Evolutionary conservation across 164 flowering plant genomes (phyloP), one percentile per base, ranked within the genome.

Genomic region (Brasenia schreberi): DNA sequence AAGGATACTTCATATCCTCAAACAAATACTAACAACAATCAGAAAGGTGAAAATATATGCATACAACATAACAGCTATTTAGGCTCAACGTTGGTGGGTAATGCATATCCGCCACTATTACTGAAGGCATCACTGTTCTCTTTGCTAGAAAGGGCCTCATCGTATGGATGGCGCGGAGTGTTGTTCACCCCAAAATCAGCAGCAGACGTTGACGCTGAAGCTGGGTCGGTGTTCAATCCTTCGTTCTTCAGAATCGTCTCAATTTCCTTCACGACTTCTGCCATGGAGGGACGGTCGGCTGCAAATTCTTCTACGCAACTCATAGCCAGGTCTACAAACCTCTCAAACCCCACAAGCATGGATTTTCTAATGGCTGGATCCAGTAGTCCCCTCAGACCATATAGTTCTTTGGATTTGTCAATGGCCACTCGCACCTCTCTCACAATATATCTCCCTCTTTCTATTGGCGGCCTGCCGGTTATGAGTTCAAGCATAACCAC

Each of bases 401-500:
- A 86, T 65, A 73, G 67, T 9, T 84, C 84, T 79, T 72, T 83
- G 11, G 16, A 6, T 7, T 60, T 60, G 63, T 87, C 66, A 78
- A 90, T 78, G 60, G 64, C 70, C 64, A 59, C 67, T 45, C 80
- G 73, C 42, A 90, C 90, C 71, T 92, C 98, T 2, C 98, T 86
- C 10, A 92, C 98, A 5, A 92, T 73, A 76, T 92, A 92, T 71
- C 85, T 90, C 2, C 98, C 98, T 43, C 84, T 90, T 72, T 80
- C 86, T 6, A 92, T 92, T 3, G 98, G 96, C 64, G 81, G 89
- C 74, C 65, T 86, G 6, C 90, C 82, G 3, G 90, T 81, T 70
- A 92, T 56, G 5, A 92, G 78, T 69, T 93, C 98, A 2, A 93
- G 85, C 98, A 93, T 87, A 0, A 93, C 97, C 27, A 93, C 90